phyloP scores from a whole-genome alignment of 2,329 filamentous ascomycete genomes.

The Hypoxylon sp. region DNA sequence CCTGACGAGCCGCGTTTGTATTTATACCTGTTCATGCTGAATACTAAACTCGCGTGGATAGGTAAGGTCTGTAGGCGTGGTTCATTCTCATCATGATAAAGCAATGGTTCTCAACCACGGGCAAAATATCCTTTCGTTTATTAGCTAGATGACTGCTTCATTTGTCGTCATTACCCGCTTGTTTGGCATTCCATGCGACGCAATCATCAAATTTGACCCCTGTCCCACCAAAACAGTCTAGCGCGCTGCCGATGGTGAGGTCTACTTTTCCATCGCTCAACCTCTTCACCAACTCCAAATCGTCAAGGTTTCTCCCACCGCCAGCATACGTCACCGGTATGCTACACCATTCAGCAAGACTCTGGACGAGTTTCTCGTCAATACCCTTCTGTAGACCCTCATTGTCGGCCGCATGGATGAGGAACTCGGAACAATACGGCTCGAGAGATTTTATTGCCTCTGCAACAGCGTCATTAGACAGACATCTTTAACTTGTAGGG shows the following conservation, averaged over 20 bases:
- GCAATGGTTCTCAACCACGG: neutral
- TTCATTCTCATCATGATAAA: conserved; percentile 18
- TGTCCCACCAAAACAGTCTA: conserved; percentile 94
- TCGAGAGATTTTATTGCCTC: conserved; percentile 85
- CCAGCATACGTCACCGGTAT: conserved; percentile 98
- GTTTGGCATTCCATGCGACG: conserved; percentile 81
- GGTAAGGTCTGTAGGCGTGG: conserved; percentile 7
- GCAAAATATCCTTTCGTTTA: conserved; percentile 7
- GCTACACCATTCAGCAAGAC: conserved; percentile 84
- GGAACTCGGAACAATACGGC: conserved; percentile 94
- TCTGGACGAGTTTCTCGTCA: conserved; percentile 83
- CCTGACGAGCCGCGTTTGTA: conserved; percentile 37
- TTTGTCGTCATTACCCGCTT: conserved; percentile 43
- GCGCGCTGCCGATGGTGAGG: conserved; percentile 93
- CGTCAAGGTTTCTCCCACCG: conserved; percentile 84
- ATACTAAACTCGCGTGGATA: conserved; percentile 5
- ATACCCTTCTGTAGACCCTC: conserved; percentile 94
- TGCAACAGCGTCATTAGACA: conserved; percentile 52
- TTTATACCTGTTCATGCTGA: conserved; percentile 24
- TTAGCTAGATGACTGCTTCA: neutral
- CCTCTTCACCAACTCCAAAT: conserved; percentile 83
- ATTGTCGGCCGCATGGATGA: conserved; percentile 97
- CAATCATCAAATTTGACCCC: conserved; percentile 91
- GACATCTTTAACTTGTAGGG: neutral
- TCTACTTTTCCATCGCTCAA: conserved; percentile 87